Conservation (phyloP, 805 yeast genomes). For the Teunomyces atbi region DNA sequence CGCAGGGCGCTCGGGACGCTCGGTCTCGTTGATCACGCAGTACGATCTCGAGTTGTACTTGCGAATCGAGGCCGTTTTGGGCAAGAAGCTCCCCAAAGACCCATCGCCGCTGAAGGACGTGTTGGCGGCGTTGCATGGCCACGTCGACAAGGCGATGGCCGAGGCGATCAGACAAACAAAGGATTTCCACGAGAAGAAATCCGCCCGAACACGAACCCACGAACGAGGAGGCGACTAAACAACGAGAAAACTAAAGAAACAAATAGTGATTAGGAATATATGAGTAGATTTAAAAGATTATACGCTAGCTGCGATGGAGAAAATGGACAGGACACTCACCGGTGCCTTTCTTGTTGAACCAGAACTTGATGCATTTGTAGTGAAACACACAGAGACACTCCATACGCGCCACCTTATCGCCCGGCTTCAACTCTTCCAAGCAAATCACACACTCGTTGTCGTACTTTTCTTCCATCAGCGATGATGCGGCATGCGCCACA, state of each 20-base stretch:
- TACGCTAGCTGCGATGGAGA: conserved; percentile 26
- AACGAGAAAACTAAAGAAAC: no score
- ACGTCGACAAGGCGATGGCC: conserved; percentile 88
- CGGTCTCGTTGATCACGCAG: conserved; percentile 87
- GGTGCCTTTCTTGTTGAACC: conserved; percentile 85
- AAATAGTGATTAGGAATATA: no score
- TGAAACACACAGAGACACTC: conserved; percentile 96
- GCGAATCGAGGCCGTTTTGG: conserved; percentile 84
- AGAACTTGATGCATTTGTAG: conserved; percentile 81
- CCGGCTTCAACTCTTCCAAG: conserved; percentile 80
- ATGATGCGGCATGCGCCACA: no score
- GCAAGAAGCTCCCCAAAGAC: conserved; percentile 74
- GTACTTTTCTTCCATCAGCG: conserved; percentile 14
- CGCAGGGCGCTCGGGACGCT: conserved; percentile 86
- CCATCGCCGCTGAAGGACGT: conserved; percentile 76
- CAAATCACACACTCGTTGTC: conserved; percentile 90
- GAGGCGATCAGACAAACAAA: conserved; percentile 83
- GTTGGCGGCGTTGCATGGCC: conserved; percentile 72
- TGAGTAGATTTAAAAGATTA: no score
- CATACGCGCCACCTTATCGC: conserved; percentile 85
- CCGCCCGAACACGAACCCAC: neutral
- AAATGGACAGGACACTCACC: conserved; percentile 86
- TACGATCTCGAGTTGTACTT: conserved; percentile 88
- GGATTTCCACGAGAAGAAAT: conserved; percentile 50
- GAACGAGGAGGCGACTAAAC: no score